Evolutionary conservation across 2,329 filamentous ascomycete species (phyloP).

Genomic region (Escovopsis sp.): DNA sequence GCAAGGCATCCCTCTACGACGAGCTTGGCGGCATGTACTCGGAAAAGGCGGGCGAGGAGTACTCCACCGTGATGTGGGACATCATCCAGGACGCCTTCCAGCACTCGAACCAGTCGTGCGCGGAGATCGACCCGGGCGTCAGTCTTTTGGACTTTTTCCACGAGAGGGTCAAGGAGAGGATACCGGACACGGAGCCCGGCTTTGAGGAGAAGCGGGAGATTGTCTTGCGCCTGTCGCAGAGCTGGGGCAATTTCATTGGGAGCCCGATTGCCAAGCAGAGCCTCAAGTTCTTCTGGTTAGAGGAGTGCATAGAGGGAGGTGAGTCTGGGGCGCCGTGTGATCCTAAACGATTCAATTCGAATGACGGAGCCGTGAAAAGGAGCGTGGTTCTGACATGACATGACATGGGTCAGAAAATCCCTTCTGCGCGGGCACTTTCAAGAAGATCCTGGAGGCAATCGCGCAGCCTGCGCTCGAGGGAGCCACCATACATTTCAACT

Average conservation of each 20-base stretch:
- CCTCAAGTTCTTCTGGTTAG: slow-evolving; percentile 63
- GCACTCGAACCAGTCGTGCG: slow-evolving; percentile 43
- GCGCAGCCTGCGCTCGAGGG: slow-evolving; percentile 39
- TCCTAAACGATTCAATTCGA: background rate
- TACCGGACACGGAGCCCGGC: slow-evolving; percentile 29
- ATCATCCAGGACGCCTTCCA: slow-evolving; percentile 55
- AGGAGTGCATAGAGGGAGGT: slow-evolving; percentile 63
- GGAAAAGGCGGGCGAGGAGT: slow-evolving; percentile 28
- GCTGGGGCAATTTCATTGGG: slow-evolving; percentile 60
- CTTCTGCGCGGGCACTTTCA: slow-evolving; percentile 45
- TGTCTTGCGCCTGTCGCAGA: slow-evolving; percentile 40
- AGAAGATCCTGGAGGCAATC: slow-evolving; percentile 42
- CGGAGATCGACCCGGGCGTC: slow-evolving; percentile 29
- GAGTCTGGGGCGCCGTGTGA: slow-evolving; percentile 7
- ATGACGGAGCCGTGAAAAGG: background rate
- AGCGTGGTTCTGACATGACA: background rate
- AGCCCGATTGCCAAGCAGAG: slow-evolving; percentile 50
- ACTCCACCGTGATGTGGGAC: slow-evolving; percentile 47
- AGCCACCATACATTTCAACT: slow-evolving; percentile 38
- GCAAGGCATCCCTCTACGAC: slow-evolving; percentile 39
- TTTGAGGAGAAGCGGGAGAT: slow-evolving; percentile 26
- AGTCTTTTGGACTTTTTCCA: slow-evolving; percentile 42
- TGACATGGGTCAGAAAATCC: slow-evolving; percentile 34
- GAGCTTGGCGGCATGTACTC: slow-evolving; percentile 38
- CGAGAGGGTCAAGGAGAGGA: slow-evolving; percentile 27